Conservation (phyloP, 768 basidiomycete species). For the Phaffia australis region DNA sequence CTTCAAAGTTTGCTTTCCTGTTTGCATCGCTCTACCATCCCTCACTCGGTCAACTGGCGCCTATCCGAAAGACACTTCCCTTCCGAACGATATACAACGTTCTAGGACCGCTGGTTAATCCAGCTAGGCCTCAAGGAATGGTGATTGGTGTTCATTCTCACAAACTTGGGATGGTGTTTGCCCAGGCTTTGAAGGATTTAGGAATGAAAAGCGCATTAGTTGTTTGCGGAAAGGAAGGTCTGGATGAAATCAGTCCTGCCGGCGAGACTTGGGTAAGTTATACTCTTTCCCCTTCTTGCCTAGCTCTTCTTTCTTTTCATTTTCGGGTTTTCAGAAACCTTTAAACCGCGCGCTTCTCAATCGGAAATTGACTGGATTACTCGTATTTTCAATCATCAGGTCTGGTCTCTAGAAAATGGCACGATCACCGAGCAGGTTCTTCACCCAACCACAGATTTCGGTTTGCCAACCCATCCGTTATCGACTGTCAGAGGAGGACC, state of each 20-base stretch:
- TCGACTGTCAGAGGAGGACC: constrained; percentile 57
- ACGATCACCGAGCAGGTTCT: constrained; percentile 53
- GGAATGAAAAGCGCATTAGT: constrained; percentile 77
- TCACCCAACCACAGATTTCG: constrained; percentile 59
- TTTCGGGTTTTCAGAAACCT: background rate
- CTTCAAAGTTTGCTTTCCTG: constrained; percentile 64
- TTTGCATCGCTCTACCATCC: constrained; percentile 92
- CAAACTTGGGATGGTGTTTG: constrained; percentile 71
- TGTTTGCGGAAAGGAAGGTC: constrained; percentile 79
- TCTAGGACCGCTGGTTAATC: constrained; percentile 87
- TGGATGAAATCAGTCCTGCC: constrained; percentile 93
- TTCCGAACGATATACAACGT: constrained; percentile 97
- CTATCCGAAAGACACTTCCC: constrained; percentile 71
- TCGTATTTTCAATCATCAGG: constrained; percentile 39
- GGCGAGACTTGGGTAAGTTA: constrained; percentile 68
- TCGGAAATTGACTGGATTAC: too few relatives aligned
- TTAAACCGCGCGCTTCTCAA: too few relatives aligned
- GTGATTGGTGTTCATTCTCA: constrained; percentile 78
- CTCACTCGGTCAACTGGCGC: constrained; percentile 64
- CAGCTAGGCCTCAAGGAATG: constrained; percentile 74
- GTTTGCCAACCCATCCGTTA: constrained; percentile 60
- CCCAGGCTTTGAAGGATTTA: constrained; percentile 56
- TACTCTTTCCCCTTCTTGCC: background rate
- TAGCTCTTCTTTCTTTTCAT: background rate
- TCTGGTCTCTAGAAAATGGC: constrained; percentile 52